A percentile compares a stretch with the other conserved stretches of the same genome.
These are phyloP conservation scores for Pyricularia pennisetigena DNA, from an alignment of 2,329 filamentous ascomycete species.

Conservation along the genomic window DNA sequence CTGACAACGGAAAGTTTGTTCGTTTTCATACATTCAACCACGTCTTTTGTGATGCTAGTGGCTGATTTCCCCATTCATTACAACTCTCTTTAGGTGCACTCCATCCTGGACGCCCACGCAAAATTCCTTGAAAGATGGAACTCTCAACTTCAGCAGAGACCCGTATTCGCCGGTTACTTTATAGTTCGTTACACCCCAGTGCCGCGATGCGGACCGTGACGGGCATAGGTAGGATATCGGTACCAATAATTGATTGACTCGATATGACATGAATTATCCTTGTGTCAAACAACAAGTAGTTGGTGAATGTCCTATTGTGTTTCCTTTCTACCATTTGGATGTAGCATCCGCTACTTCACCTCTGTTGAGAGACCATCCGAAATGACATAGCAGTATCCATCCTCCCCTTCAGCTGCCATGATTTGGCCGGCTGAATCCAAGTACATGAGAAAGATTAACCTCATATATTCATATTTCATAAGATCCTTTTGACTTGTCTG, in stretches of 20 bases:
- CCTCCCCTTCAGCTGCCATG: background rate
- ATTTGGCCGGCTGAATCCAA: background rate
- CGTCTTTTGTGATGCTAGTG: background rate
- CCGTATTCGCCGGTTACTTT: background rate
- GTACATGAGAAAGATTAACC: background rate
- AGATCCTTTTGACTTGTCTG: background rate
- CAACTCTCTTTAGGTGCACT: background rate
- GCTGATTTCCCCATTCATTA: background rate
- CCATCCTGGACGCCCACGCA: background rate
- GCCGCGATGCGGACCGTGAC: background rate
- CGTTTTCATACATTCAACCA: too few species aligned
- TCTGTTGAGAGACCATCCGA: background rate
- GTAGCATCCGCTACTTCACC: background rate
- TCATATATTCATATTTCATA: background rate
- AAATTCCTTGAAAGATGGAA: background rate
- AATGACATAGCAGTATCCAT: background rate
- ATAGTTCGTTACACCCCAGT: background rate
- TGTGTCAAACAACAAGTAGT: background rate
- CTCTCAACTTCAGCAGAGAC: background rate
- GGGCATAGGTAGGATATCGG: background rate
- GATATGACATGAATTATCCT: background rate
- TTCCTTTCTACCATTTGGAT: background rate
- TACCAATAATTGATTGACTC: background rate
- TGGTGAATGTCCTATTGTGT: background rate
- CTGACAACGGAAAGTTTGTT: too few species aligned